Base-by-base conservation (phyloP, 2,329 filamentous ascomycete species). In the Corniculantispora saksenae region DNA sequence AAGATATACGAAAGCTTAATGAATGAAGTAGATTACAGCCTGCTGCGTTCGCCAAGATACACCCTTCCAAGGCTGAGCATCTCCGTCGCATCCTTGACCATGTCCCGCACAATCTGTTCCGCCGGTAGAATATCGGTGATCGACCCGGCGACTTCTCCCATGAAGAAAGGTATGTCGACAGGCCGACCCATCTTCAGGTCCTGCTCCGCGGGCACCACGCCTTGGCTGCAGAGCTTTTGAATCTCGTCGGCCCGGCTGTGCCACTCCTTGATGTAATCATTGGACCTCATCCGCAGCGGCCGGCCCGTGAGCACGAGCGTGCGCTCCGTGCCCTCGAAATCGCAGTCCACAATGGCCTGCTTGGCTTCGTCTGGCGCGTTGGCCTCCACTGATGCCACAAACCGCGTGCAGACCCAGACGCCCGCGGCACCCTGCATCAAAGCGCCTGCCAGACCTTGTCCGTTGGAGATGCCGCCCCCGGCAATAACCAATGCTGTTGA, bases 391-490 rank as follows among this genome's bases (percentile, higher is more conserved):
- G 87, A 88, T 1, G 94, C 94, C n/a, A 97, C 92, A 77, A 97
- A 97, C 21, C 94, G 84, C 66, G 94, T 97, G 29, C 94, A 94
- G 1, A 98, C 93, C 94, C 94, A 98, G 1, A 95, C 94, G 15
- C 92, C 94, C 3, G 85, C 83, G 1, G 94, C 94, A 17, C 94
- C 94, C 74, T 95, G 91, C 88, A 96, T 94, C 76, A 98, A 80
- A 66, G 88, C 89, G 65, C 88, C 88, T 0, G 94, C 94, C 63
- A 98, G 80, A 60, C 89, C 89, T 17, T 92, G 84, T 1, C 94
- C 94, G 73, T 94, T 91, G 72, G 87, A 89, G 50, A 98, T 91
- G 0, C 94, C 94, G 5, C 94, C 94, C 0, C 94, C 94, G 0
- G 94, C 94, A 19, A 97, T 88, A 0, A 97, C 94, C 70, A 96